Percentiles rank a stretch among this genome's conserved stretches.
Conservation (phyloP, 495 filamentous ascomycete genomes). For the Aspergillus wentii region DNA sequence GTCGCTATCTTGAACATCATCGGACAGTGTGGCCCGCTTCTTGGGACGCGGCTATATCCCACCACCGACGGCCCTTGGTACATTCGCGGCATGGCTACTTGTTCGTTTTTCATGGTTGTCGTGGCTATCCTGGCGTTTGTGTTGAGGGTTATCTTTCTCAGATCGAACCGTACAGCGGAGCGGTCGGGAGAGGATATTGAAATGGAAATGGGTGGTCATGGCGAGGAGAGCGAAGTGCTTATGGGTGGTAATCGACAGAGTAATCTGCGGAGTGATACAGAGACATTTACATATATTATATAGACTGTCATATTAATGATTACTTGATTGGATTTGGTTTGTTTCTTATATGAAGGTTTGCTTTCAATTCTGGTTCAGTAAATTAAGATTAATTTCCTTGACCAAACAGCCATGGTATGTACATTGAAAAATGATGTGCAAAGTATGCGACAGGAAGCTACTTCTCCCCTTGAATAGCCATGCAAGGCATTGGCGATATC, state of each 20-base stretch:
- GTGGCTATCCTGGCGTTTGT: slow-evolving; percentile 41
- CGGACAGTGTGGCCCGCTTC: slow-evolving; percentile 58
- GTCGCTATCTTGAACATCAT: slow-evolving; percentile 55
- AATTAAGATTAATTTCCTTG: too few species aligned
- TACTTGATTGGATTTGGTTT: too few species aligned
- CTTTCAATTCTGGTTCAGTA: too few species aligned
- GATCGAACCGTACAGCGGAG: slow-evolving; percentile 31
- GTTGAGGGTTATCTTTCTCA: slow-evolving; percentile 41
- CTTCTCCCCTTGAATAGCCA: too few species aligned
- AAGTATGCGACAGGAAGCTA: too few species aligned
- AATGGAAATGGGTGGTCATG: slow-evolving; percentile 13
- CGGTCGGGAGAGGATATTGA: slow-evolving; percentile 19
- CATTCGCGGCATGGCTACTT: slow-evolving; percentile 52
- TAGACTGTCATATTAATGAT: too few species aligned
- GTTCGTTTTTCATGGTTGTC: slow-evolving; percentile 52
- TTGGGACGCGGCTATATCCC: slow-evolving; percentile 59
- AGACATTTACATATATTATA: slow-evolving; percentile 30
- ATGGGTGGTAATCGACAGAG: slow-evolving; percentile 26
- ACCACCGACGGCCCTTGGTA: slow-evolving; percentile 53
- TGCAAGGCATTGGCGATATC: too few species aligned
- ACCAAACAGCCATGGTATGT: too few species aligned
- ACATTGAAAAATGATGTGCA: too few species aligned
- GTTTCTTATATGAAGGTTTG: too few species aligned
- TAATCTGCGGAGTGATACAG: slow-evolving; percentile 13
- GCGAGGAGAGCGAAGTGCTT: slow-evolving; percentile 33